Conservation (phyloP, 2,329 filamentous ascomycete genomes). For the Alternaria ventricosa region DNA sequence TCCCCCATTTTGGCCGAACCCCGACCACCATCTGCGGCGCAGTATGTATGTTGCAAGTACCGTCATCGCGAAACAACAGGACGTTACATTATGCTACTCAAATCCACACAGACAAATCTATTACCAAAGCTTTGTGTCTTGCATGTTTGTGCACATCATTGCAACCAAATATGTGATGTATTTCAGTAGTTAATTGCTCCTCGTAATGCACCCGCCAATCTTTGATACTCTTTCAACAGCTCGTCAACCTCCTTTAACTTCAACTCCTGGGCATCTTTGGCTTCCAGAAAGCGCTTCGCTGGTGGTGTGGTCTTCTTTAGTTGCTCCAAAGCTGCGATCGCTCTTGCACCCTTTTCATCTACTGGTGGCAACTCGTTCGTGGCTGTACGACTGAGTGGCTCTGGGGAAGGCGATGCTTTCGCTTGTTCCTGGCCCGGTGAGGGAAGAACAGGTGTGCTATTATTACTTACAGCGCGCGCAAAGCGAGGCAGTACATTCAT, state of each 20-base stretch:
- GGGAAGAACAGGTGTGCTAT: slow-evolving; percentile 49
- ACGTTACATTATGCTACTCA: neutral
- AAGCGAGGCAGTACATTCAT: slow-evolving; percentile 80
- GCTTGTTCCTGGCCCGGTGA: slow-evolving; percentile 46
- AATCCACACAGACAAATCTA: neutral
- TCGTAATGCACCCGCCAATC: slow-evolving; percentile 53
- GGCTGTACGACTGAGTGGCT: slow-evolving; percentile 20
- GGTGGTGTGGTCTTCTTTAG: slow-evolving; percentile 56
- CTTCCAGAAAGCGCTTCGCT: slow-evolving; percentile 55
- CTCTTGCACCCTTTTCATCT: slow-evolving; percentile 47
- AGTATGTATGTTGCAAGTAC: neutral
- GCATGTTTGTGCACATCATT: neutral
- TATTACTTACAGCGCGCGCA: slow-evolving; percentile 61
- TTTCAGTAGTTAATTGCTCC: slow-evolving; percentile 49
- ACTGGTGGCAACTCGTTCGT: slow-evolving; percentile 28
- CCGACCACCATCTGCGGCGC: neutral
- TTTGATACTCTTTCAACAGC: slow-evolving; percentile 51
- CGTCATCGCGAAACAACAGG: neutral
- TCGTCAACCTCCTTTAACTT: slow-evolving; percentile 58
- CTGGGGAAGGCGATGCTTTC: slow-evolving; percentile 33
- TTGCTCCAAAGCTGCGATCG: slow-evolving; percentile 53
- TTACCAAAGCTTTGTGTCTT: neutral
- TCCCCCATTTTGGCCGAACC: slow-evolving; percentile 13
- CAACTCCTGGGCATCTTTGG: slow-evolving; percentile 54
- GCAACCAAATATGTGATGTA: neutral